Percentiles rank a stretch among this genome's conserved stretches.
Evolutionary conservation across 2,329 filamentous ascomycete genomes (phyloP).

Genomic region (Hansfordia pulvinata): DNA sequence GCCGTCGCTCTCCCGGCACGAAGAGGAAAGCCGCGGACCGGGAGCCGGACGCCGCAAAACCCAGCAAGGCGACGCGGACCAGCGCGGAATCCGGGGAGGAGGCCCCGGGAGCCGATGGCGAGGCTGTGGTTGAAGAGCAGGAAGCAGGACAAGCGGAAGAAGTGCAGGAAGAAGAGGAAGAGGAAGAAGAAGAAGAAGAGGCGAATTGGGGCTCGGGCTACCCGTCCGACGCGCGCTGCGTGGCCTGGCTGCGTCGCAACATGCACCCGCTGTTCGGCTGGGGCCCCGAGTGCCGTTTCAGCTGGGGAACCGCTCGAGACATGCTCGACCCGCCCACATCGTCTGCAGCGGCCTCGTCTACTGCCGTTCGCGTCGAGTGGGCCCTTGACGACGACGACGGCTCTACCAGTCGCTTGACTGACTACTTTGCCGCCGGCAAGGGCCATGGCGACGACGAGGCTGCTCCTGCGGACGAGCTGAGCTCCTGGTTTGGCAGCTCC

Average conservation of each 20-base stretch:
- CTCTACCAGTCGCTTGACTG: slow-evolving; percentile 55
- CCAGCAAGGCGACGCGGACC: background rate
- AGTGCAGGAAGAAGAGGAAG: slow-evolving; percentile 13
- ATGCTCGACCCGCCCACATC: no score
- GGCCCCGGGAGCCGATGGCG: no score
- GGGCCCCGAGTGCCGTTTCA: slow-evolving; percentile 86
- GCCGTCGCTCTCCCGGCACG: slow-evolving; percentile 5
- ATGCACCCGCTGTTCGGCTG: slow-evolving; percentile 94
- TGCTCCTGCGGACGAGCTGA: slow-evolving; percentile 52
- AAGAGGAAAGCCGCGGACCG: slow-evolving; percentile 3
- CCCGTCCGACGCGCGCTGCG: slow-evolving; percentile 72
- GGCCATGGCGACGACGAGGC: no score
- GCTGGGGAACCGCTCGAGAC: slow-evolving; percentile 91
- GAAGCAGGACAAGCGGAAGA: slow-evolving; percentile 13
- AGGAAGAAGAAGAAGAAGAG: slow-evolving; percentile 22
- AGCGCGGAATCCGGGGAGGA: slow-evolving; percentile 10
- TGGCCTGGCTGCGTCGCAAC: slow-evolving; percentile 67
- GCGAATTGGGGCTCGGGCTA: slow-evolving; percentile 82
- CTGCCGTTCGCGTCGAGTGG: slow-evolving; percentile 69
- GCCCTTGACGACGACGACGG: slow-evolving; percentile 59
- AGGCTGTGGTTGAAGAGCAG: no score
- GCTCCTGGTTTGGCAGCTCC: slow-evolving; percentile 71
- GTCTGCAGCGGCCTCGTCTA: no score
- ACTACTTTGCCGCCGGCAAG: slow-evolving; percentile 48
- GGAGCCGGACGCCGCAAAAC: background rate